Evolutionary conservation across 2,329 filamentous ascomycete genomes (phyloP).

Genomic region (Botrytis byssoidea): DNA sequence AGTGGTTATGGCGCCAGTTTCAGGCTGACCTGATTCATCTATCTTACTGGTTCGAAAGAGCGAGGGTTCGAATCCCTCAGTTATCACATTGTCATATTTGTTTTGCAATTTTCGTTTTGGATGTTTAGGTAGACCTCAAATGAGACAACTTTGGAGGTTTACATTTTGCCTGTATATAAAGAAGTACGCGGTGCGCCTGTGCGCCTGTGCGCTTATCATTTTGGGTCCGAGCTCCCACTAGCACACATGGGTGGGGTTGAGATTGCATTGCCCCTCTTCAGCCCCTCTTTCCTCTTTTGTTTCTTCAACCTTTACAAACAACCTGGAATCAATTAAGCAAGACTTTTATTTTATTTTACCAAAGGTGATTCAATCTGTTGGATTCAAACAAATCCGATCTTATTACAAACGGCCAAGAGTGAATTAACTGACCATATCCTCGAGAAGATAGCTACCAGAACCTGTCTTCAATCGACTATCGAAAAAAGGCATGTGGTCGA

Average conservation of each 20-base stretch:
- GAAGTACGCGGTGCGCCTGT: neutral
- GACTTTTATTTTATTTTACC: neutral
- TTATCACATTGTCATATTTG: neutral
- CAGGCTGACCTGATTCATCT: constrained; percentile 31
- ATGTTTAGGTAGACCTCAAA: neutral
- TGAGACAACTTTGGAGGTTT: neutral
- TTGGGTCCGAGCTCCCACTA: neutral
- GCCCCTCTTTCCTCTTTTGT: neutral
- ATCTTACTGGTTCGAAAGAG: constrained; percentile 36
- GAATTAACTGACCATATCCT: neutral
- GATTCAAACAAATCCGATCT: neutral
- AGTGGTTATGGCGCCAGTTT: constrained; percentile 43
- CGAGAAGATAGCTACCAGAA: neutral
- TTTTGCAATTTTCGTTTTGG: neutral
- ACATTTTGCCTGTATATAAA: neutral
- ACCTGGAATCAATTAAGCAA: neutral
- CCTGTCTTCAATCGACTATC: neutral
- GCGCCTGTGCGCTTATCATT: neutral
- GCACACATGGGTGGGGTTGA: neutral
- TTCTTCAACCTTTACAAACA: neutral
- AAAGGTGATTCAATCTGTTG: neutral
- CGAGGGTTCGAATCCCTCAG: constrained; percentile 40
- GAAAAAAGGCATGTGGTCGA: neutral
- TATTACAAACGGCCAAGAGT: neutral
- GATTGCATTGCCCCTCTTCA: neutral